Conservation (phyloP, 2,329 filamentous ascomycete species). For the Nannizzia gypsea region DNA sequence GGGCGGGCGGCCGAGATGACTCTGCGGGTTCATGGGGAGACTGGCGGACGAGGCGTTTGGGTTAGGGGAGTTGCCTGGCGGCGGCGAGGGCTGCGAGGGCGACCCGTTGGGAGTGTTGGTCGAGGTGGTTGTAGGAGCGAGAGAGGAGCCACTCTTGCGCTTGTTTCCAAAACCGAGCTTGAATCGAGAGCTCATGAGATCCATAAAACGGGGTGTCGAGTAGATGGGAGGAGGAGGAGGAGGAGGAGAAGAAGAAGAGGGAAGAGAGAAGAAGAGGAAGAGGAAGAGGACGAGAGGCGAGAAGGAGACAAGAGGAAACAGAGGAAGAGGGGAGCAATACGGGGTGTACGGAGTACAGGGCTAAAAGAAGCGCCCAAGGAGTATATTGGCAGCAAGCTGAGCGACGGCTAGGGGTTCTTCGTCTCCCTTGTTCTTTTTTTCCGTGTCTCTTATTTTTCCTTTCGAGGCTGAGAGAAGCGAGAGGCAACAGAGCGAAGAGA, state of each 20-base stretch:
- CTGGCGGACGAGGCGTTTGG: conserved; percentile 39
- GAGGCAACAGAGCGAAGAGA: neutral
- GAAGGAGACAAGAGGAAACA: too few relatives aligned
- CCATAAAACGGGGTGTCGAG: conserved; percentile 15
- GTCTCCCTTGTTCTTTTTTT: neutral
- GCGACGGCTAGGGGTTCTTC: neutral
- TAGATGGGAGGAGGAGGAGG: conserved; percentile 9
- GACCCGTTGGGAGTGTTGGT: conserved; percentile 29
- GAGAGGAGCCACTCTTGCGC: conserved; percentile 34
- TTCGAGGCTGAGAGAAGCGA: neutral
- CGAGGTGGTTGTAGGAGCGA: conserved; percentile 10
- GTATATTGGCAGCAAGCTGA: neutral
- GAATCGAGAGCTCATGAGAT: conserved; percentile 42
- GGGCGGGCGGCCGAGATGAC: conserved; percentile 48
- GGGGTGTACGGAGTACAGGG: conserved; percentile 10
- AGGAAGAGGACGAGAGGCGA: conserved; percentile 1
- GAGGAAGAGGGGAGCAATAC: conserved; percentile 1
- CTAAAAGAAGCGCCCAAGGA: neutral
- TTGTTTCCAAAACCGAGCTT: conserved; percentile 40
- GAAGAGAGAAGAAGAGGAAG: conserved; percentile 9
- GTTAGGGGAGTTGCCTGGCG: conserved; percentile 22
- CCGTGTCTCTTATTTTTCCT: neutral
- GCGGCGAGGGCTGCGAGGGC: conserved; percentile 43
- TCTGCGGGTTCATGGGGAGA: conserved; percentile 45
- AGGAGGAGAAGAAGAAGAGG: conserved; percentile 6